Evolutionary conservation across 176 grass and related monocot species (phyloP), one percentile per base, ranked within the genome.

Genomic region (Hordeum marinum): DNA sequence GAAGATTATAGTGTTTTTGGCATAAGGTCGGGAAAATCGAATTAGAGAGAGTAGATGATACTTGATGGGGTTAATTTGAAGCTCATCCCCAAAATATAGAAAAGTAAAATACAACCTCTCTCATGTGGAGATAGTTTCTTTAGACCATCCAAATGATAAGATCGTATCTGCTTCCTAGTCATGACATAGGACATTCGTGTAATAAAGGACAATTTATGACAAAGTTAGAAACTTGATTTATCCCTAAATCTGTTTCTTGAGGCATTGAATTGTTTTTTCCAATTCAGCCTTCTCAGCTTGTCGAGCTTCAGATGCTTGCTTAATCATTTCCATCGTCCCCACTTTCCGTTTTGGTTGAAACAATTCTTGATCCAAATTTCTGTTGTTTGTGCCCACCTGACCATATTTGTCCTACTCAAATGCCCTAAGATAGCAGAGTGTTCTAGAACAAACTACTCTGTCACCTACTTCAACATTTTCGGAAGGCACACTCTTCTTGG

Each of bases 401-500:
- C 34, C 17, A 7, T 69, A 63, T 60, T 55, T 60, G 7, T 2
- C 11, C 14, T 24, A 17, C 21, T 64, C 68, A 75, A 32, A 81
- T 27, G n/a, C 13, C 54, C 42, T 75, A 21, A 80, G 68, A 74
- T 79, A 85, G 75, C 75, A 81, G 7, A 67, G 23, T 3, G 24
- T 87, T 23, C 73, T 66, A 76, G 85, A 46, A 59, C 46, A 82
- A 68, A 82, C 13, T 23, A 10, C 54, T 60, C 52, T 60, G 10
- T 63, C 24, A 9, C 12, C 61, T 29, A 25, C 24, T 31, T 64
- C 62, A 64, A 27, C 29, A 5, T 64, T 64, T 64, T 26, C 2
- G 1, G 31, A 37, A 37, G 36, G 92, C 0, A 89, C 87, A 62
- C 77, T 85, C 70, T 89, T 89, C 87, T 89, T 89, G 9, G 63